Evolutionary conservation across 179 eudicot species (phyloP).

Genomic region (Spinacia oleracea): DNA sequence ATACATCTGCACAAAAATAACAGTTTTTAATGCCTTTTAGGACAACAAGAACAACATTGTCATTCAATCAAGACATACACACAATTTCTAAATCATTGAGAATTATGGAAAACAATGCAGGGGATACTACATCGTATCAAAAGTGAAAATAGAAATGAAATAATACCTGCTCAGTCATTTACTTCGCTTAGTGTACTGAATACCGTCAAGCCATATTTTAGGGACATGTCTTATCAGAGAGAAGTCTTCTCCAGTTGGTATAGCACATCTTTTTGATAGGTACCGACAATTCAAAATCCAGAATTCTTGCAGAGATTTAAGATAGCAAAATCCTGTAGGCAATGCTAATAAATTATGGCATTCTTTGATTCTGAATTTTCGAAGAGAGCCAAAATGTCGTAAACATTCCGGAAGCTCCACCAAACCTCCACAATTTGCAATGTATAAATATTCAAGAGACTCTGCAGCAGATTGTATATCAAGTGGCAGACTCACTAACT

Average conservation of each 20-base stretch:
- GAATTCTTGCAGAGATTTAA: neutral
- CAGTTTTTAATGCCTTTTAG: too few relatives aligned
- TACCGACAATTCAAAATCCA: constrained; percentile 4
- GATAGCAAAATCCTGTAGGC: neutral
- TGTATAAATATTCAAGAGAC: constrained; percentile 8
- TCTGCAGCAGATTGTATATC: constrained; percentile 3
- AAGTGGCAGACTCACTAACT: constrained; percentile 9
- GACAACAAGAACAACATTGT: too few relatives aligned
- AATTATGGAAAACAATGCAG: too few relatives aligned
- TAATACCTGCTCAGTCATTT: too few relatives aligned
- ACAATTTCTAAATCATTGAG: too few relatives aligned
- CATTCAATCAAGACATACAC: too few relatives aligned
- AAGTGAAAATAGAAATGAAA: too few relatives aligned
- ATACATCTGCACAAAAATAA: too few relatives aligned
- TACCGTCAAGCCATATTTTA: neutral
- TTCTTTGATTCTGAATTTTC: neutral
- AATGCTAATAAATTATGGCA: constrained; percentile 17
- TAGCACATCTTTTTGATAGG: neutral
- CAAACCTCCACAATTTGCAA: constrained; percentile 19
- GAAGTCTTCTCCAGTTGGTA: neutral
- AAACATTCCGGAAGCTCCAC: constrained; percentile 20
- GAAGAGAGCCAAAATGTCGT: neutral
- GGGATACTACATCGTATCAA: too few relatives aligned
- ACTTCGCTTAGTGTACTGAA: too few relatives aligned
- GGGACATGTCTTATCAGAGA: neutral